These are phyloP conservation scores for Penicillium riverlandense DNA, from an alignment of 495 filamentous ascomycete genomes.

Conservation along the genomic window DNA sequence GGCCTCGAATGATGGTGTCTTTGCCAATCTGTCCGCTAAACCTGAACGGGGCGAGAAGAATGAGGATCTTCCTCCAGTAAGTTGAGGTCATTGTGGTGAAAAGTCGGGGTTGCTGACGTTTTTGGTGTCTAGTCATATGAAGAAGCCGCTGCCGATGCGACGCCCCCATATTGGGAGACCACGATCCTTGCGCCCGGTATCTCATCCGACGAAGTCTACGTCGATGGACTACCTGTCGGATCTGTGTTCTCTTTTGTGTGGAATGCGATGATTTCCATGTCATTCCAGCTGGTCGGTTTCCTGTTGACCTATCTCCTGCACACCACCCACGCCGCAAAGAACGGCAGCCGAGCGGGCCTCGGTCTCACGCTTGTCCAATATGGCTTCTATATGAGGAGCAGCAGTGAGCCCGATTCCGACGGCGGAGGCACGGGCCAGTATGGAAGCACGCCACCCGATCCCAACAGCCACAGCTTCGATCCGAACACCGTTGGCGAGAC, in stretches of 20 bases:
- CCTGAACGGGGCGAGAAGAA: constrained; percentile 76
- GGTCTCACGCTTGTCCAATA: constrained; percentile 96
- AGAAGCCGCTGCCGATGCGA: constrained; percentile 93
- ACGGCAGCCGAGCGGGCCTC: constrained; percentile 87
- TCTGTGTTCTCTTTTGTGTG: constrained; percentile 93
- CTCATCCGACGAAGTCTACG: constrained; percentile 84
- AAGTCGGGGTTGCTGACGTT: constrained; percentile 13
- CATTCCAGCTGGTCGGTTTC: constrained; percentile 96
- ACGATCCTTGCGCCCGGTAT: constrained; percentile 90
- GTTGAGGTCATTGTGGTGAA: constrained; percentile 23
- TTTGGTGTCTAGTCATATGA: constrained; percentile 71
- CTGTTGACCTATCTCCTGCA: constrained; percentile 96
- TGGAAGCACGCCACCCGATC: constrained; percentile 60
- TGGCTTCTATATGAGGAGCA: constrained; percentile 85
- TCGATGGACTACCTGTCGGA: constrained; percentile 93
- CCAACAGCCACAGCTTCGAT: constrained; percentile 86
- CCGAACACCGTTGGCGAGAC: constrained; percentile 53
- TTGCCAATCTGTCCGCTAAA: constrained; percentile 89
- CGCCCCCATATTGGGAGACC: constrained; percentile 98
- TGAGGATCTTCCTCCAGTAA: constrained; percentile 84
- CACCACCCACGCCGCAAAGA: constrained; percentile 96
- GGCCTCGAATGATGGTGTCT: constrained; percentile 80
- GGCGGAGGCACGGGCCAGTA: constrained; percentile 44
- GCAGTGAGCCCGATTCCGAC: constrained; percentile 39
- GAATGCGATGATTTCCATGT: constrained; percentile 98